Conservation (phyloP, 352 stramenopile genomes). For the Blastocystis hominis region DNA sequence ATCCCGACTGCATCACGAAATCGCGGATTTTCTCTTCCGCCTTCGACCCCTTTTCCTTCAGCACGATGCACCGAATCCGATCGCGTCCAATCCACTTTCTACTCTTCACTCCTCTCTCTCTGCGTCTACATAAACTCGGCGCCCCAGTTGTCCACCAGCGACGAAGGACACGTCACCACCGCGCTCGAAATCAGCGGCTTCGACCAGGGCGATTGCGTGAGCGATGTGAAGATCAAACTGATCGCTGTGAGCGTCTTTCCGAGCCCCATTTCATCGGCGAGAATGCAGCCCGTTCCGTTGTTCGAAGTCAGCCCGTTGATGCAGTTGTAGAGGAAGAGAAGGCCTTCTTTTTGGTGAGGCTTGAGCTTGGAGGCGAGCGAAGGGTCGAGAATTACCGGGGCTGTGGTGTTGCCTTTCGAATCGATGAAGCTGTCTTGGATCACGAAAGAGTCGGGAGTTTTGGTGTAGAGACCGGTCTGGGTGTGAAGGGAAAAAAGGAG, state of each 20-base stretch:
- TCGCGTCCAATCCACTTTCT: slow-evolving; percentile 50
- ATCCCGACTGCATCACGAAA: slow-evolving; percentile 17
- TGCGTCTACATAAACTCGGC: slow-evolving; percentile 59
- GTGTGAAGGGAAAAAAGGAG: not conserved
- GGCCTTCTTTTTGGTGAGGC: slow-evolving; percentile 41
- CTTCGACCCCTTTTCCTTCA: slow-evolving; percentile 32
- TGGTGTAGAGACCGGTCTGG: slow-evolving; percentile 7
- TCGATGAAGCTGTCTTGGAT: not conserved
- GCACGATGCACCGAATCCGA: not conserved
- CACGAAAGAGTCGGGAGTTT: slow-evolving; percentile 1
- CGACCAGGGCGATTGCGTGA: slow-evolving; percentile 33
- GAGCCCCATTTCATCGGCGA: slow-evolving; percentile 65
- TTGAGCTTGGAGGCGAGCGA: not conserved
- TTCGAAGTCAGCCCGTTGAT: slow-evolving; percentile 64
- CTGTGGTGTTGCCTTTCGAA: not conserved
- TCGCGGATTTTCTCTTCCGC: slow-evolving; percentile 43
- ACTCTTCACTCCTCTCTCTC: not conserved
- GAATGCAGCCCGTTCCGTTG: slow-evolving; percentile 66
- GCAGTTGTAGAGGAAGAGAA: slow-evolving; percentile 39
- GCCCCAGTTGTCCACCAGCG: slow-evolving; percentile 63
- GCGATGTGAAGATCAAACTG: slow-evolving; percentile 22
- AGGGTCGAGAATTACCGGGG: not conserved
- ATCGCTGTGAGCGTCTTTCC: slow-evolving; percentile 51
- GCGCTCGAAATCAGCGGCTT: slow-evolving; percentile 20
- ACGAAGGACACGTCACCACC: slow-evolving; percentile 62